A percentile compares a stretch with the other conserved stretches of the same genome.
Conservation (phyloP, 2,329 filamentous ascomycete genomes). For the Penicillium aurantiogriseum region DNA sequence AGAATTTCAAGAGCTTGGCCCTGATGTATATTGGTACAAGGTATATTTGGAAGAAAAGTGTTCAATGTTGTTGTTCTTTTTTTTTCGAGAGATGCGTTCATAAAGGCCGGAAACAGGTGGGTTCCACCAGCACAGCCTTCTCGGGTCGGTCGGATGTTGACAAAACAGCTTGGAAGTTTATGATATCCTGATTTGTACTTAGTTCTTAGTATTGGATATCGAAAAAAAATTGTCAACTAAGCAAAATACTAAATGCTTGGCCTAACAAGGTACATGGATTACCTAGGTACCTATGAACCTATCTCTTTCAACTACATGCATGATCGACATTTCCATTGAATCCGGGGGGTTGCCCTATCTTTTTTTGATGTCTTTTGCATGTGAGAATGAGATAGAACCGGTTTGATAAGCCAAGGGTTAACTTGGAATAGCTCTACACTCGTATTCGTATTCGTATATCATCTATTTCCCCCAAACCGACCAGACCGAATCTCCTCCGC, state of each 20-base stretch:
- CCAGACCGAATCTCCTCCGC: conserved; percentile 36
- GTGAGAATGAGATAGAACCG: too few relatives aligned
- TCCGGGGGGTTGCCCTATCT: too few relatives aligned
- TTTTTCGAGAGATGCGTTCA: background rate
- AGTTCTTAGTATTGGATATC: too few relatives aligned
- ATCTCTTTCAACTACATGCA: too few relatives aligned
- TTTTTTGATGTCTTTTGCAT: too few relatives aligned
- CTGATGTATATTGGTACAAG: background rate
- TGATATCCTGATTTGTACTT: background rate
- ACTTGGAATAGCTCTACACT: too few relatives aligned
- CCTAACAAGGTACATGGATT: background rate
- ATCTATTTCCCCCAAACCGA: conserved; percentile 18
- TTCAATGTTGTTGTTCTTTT: background rate
- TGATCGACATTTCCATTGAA: too few relatives aligned
- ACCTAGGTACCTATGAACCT: too few relatives aligned
- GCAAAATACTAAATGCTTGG: background rate
- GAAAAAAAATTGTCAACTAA: too few relatives aligned
- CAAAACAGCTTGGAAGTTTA: background rate
- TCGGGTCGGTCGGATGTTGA: conserved; percentile 21
- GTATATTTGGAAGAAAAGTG: background rate
- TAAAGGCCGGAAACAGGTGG: conserved; percentile 10
- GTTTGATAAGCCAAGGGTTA: too few relatives aligned
- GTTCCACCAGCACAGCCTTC: conserved; percentile 25
- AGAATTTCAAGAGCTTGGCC: too few relatives aligned
- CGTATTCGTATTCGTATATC: background rate